These are phyloP conservation scores for Gymnopilus junonius DNA, from an alignment of 768 basidiomycete species.

Conservation along the genomic window DNA sequence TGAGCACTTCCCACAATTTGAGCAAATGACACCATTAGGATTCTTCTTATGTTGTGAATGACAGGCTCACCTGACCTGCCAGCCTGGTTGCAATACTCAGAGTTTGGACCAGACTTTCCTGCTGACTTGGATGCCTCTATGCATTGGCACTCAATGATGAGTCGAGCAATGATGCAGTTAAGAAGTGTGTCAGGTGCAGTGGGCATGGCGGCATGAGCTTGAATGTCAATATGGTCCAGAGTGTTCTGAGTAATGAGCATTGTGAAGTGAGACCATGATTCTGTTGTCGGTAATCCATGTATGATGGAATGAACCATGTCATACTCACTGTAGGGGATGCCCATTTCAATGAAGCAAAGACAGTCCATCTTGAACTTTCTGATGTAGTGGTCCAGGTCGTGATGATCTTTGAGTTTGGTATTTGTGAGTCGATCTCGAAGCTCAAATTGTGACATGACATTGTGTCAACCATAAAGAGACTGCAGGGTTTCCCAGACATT, in stretches of 20 bases:
- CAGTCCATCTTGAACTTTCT: too few species aligned
- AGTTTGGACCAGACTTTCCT: too few species aligned
- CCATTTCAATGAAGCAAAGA: background rate
- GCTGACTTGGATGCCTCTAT: too few species aligned
- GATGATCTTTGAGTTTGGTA: too few species aligned
- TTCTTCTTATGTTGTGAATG: too few species aligned
- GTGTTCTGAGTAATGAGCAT: background rate
- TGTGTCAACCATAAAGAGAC: too few species aligned
- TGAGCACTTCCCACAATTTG: background rate
- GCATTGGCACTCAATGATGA: conserved; percentile 10
- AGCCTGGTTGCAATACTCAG: too few species aligned
- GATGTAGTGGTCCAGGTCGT: too few species aligned
- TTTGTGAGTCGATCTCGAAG: too few species aligned
- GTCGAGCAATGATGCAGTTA: conserved; percentile 1
- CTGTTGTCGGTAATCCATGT: conserved; percentile 1
- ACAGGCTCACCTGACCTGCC: too few species aligned
- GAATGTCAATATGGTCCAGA: background rate
- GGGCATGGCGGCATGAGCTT: background rate
- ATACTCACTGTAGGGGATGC: background rate
- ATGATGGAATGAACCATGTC: conserved; percentile 16
- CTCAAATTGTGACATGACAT: too few species aligned
- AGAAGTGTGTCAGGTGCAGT: conserved; percentile 13
- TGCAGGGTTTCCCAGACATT: too few species aligned
- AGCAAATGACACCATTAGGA: background rate
- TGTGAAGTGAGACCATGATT: background rate